Evolutionary conservation across 176 grass and related monocot genomes (phyloP).

Genomic region (Saccharum spontaneum): DNA sequence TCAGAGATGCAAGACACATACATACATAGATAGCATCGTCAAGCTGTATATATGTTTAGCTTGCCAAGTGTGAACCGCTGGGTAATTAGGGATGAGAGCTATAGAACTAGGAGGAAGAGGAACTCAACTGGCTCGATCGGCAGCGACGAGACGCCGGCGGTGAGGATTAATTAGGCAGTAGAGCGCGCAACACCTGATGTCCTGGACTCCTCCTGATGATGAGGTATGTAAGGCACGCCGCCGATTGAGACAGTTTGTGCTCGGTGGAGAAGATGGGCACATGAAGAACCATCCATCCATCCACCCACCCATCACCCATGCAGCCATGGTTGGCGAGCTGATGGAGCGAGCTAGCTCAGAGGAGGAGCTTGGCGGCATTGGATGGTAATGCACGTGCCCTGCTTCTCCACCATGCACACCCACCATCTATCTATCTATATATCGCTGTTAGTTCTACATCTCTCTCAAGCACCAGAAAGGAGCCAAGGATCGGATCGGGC

Average conservation of each 20-base stretch:
- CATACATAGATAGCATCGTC: background rate
- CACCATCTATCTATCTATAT: slow-evolving; percentile 14
- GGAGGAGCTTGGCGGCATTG: background rate
- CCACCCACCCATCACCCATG: slow-evolving; percentile 17
- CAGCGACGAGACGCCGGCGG: background rate
- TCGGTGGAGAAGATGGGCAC: slow-evolving; percentile 82
- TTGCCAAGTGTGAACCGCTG: background rate
- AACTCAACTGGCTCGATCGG: background rate
- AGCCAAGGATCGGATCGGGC: background rate
- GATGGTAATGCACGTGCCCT: slow-evolving; percentile 91
- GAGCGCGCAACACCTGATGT: background rate
- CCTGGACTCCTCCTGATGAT: background rate
- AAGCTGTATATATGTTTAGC: background rate
- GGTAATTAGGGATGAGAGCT: background rate
- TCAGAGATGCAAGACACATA: background rate
- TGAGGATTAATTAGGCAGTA: background rate
- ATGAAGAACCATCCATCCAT: slow-evolving; percentile 76
- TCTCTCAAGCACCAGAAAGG: background rate
- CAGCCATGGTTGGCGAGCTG: background rate
- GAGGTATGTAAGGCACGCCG: background rate
- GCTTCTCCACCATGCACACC: slow-evolving; percentile 82
- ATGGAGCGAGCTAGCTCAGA: background rate
- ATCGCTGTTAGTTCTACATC: background rate
- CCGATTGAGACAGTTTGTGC: slow-evolving; percentile 52
- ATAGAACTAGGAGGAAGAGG: background rate